These are phyloP conservation scores for Lecanicillium sp. DNA, from an alignment of 2,329 filamentous ascomycete genomes.

Conservation along the genomic window DNA sequence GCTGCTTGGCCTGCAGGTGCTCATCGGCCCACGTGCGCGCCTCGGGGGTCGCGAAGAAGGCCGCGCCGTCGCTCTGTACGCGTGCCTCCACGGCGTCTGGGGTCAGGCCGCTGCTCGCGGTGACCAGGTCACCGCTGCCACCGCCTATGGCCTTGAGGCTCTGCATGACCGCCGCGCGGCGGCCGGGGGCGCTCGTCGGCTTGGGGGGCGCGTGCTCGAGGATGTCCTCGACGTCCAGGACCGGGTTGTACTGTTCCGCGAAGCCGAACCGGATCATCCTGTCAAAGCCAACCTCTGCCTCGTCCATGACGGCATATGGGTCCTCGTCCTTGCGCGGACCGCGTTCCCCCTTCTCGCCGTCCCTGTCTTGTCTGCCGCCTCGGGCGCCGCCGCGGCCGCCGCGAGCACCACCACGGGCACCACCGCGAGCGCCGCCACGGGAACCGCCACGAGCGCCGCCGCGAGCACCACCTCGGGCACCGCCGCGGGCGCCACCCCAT, in stretches of 20 bases:
- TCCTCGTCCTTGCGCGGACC: conserved; percentile 18
- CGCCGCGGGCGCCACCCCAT: conserved; percentile 14
- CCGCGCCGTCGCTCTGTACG: conserved; percentile 21
- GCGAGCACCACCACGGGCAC: conserved; percentile 10
- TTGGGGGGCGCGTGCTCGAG: conserved; percentile 25
- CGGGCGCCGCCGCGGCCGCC: conserved; percentile 13
- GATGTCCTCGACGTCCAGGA: conserved; percentile 28
- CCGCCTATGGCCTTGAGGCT: conserved; percentile 30
- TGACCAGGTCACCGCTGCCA: conserved; percentile 27
- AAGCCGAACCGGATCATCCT: conserved; percentile 30
- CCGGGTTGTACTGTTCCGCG: conserved; percentile 26
- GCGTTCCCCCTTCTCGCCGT: conserved; percentile 20
- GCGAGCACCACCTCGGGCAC: neutral
- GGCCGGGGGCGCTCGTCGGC: conserved; percentile 24
- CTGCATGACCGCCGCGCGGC: conserved; percentile 28
- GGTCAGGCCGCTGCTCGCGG: conserved; percentile 25
- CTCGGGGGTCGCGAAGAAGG: conserved; percentile 27
- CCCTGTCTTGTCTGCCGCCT: conserved; percentile 19
- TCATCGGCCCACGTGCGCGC: conserved; percentile 26
- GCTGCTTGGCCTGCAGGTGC: conserved; percentile 20
- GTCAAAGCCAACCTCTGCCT: conserved; percentile 30
- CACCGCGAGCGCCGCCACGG: conserved; percentile 6
- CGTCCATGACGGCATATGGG: conserved; percentile 24
- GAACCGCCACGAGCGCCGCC: conserved; percentile 2
- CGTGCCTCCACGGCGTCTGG: conserved; percentile 26